phyloP scores from a whole-genome alignment of 345 rosid species.

The Leavenworthia alabamica region DNA sequence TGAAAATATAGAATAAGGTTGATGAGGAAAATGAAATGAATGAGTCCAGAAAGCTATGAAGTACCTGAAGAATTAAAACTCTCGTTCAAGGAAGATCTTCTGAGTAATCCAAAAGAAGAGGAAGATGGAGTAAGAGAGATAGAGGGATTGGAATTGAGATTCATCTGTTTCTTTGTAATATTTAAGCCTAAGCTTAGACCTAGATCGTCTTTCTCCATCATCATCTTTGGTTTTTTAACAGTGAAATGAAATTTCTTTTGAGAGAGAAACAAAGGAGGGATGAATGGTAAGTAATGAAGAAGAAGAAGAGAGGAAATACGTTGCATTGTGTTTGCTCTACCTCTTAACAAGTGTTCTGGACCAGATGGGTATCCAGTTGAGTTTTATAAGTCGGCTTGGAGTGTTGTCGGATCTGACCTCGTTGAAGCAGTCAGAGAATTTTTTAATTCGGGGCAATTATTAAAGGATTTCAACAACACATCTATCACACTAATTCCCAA shows the following conservation, averaged over 20 bases:
- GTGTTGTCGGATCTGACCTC: too few relatives aligned
- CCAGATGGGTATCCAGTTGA: too few relatives aligned
- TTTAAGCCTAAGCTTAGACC: constrained; percentile 76
- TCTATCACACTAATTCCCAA: too few relatives aligned
- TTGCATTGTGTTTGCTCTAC: too few relatives aligned
- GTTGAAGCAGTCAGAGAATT: too few relatives aligned
- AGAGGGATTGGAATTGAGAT: constrained; percentile 44
- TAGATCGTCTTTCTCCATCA: constrained; percentile 71
- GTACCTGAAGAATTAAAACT: constrained; percentile 50
- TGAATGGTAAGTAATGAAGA: constrained; percentile 12
- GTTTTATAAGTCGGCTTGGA: too few relatives aligned
- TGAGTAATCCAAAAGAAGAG: constrained; percentile 31
- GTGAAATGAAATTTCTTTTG: too few relatives aligned
- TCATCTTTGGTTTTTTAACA: constrained; percentile 35
- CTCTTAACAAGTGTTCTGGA: too few relatives aligned
- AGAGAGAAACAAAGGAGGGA: constrained; percentile 14
- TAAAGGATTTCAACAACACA: too few relatives aligned
- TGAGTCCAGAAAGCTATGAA: constrained; percentile 11
- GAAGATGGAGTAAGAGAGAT: constrained; percentile 33
- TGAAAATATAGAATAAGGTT: too few relatives aligned
- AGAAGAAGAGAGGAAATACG: constrained; percentile 23
- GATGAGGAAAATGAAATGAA: too few relatives aligned
- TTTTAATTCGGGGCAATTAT: too few relatives aligned
- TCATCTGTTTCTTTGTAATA: constrained; percentile 53
- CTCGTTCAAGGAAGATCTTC: constrained; percentile 54